Base-by-base conservation (phyloP, 768 basidiomycete species). In the Russula foetens region DNA sequence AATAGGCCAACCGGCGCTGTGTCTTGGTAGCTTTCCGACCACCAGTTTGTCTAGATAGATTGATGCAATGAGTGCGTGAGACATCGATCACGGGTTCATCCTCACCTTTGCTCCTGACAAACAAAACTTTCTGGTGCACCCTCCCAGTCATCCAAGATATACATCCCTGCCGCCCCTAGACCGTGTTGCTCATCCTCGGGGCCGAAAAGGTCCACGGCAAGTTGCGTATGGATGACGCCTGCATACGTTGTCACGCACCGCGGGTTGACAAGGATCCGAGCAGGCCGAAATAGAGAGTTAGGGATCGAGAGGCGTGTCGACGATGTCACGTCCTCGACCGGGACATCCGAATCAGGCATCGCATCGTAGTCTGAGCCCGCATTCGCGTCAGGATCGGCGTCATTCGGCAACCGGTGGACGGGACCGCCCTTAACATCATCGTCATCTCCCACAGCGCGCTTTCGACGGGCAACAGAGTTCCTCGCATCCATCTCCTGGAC, bases 161-260 rank as follows among this genome's bases (percentile, higher is more conserved):
- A 96, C 71, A 88, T 92, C 48, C 80, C 80, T 28, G 77, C 70
- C 7, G 70, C 76, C 19, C 71, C 75, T 44, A 75, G 69, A 45
- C 75, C 72, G 44, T 77, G 79, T 50, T 90, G 85, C 24, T 84
- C 85, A n/a, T 84, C 81, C 43, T 83, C 79, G 11, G 77, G 75
- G 0, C 95, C 96, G 68, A 98, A 98, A 67, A 99, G 74, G 72
- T 98, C 95, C 47, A 91, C 73, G n/a, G 96, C 95, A 38, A 99
- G 81, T 72, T 93, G 91, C 23, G 95, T 92, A 73, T 99, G 96
- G 64, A 87, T 91, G 4, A 98, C 96, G 4, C 96, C 97, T 0
- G 96, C 96, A 70, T 99, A 99, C 23, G 96, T 98, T 38, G 96
- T 98, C 54, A 96, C 90, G 71, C 95, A 98, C 17, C 95, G 84